Percentiles rank a stretch among this genome's conserved stretches.
Evolutionary conservation across 768 basidiomycete species (phyloP).

Genomic region (Amanita jacksonii): DNA sequence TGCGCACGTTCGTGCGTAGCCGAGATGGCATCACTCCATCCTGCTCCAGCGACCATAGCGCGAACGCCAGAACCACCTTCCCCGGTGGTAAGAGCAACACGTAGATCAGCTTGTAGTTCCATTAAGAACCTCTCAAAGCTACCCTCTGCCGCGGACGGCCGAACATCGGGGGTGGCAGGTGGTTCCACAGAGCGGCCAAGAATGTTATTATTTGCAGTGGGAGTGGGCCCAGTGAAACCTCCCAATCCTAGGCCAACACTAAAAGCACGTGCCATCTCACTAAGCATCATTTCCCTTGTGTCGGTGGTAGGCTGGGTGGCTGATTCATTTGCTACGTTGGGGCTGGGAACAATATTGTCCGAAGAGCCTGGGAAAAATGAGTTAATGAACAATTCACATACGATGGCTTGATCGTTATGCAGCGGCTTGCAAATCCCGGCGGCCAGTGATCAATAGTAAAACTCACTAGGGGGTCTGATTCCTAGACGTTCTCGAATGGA

Average conservation of each 20-base stretch:
- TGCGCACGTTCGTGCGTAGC: too few relatives aligned
- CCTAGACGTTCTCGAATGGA: conserved; percentile 61
- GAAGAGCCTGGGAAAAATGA: background rate
- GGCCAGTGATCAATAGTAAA: conserved; percentile 11
- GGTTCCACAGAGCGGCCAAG: background rate
- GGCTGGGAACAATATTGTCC: background rate
- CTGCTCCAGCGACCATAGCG: conserved; percentile 7
- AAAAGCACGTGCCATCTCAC: conserved; percentile 76
- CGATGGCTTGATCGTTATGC: background rate
- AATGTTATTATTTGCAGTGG: conserved; percentile 1
- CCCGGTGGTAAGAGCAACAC: conserved; percentile 46
- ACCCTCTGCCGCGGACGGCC: conserved; percentile 37
- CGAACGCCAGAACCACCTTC: conserved; percentile 7
- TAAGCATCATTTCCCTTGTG: conserved; percentile 62
- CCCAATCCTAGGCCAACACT: conserved; percentile 56
- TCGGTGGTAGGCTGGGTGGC: conserved; percentile 24
- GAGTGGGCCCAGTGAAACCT: conserved; percentile 14
- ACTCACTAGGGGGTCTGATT: conserved; percentile 25
- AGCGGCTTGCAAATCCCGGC: conserved; percentile 2
- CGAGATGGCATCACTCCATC: conserved; percentile 6
- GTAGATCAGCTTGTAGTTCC: conserved; percentile 66
- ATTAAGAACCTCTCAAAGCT: conserved; percentile 77
- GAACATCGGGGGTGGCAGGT: conserved; percentile 1
- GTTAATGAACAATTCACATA: background rate
- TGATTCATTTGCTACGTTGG: background rate